Evolutionary conservation across 2,329 filamentous ascomycete species (phyloP).

Genomic region (Penicillium psychrosexuale): DNA sequence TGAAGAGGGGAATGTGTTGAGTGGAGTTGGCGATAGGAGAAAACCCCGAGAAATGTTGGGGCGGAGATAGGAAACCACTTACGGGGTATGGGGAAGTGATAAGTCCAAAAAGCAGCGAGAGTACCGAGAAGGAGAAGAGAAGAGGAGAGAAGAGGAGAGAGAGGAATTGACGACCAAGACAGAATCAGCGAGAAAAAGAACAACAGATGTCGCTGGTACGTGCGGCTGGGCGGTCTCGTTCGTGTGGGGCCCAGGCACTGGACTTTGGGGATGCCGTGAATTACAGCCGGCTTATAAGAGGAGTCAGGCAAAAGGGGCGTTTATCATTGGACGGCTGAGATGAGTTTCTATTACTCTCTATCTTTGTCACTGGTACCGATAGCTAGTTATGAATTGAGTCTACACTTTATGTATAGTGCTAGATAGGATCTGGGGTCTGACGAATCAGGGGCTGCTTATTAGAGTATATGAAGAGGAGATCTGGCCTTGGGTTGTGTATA

Average conservation of each 20-base stretch:
- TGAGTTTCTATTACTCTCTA: neutral
- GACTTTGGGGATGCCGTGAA: constrained; percentile 13
- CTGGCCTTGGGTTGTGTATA: neutral
- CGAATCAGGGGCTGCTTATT: constrained; percentile 32
- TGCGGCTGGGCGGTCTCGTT: constrained; percentile 13
- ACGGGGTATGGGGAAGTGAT: neutral
- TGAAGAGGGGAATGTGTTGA: constrained; percentile 3
- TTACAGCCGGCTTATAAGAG: constrained; percentile 2
- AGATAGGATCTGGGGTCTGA: neutral
- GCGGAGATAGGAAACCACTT: neutral
- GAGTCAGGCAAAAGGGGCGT: no score
- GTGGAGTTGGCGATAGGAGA: constrained; percentile 7
- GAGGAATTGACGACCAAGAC: neutral
- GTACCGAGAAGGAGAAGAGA: neutral
- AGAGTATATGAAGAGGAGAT: constrained; percentile 5
- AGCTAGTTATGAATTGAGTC: neutral
- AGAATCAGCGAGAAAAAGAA: constrained; percentile 9
- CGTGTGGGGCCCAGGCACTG: constrained; percentile 13
- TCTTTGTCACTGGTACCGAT: neutral
- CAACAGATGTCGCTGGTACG: constrained; percentile 7
- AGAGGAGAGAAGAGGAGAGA: neutral
- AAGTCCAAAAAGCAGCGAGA: neutral
- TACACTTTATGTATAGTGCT: neutral
- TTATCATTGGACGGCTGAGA: neutral
- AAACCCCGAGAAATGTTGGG: constrained; percentile 1